Evolutionary conservation across 768 basidiomycete genomes (phyloP).

Genomic region (Serpula lacrymans): DNA sequence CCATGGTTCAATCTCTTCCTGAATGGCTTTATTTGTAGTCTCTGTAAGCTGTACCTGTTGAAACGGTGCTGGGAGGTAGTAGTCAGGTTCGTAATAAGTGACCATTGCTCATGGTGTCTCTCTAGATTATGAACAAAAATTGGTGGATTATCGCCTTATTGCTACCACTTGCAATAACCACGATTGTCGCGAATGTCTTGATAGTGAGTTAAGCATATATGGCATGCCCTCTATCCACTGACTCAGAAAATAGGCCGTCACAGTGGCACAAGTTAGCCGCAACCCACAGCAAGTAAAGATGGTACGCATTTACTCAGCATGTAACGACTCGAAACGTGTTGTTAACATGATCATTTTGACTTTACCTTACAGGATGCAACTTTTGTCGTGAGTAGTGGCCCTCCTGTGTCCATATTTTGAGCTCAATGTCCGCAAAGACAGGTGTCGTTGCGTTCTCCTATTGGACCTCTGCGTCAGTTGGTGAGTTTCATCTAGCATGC

Average conservation of each 20-base stretch:
- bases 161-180: conserved; percentile 27
- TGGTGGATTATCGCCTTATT: conserved; percentile 36
- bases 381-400: no score
- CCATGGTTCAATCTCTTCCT: conserved; percentile 46
- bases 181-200: conserved; percentile 37
- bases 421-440: background rate
- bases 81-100: background rate
- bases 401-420: no score
- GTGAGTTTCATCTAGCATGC: conserved; percentile 26
- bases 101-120: background rate
- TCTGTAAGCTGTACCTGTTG: conserved; percentile 49
- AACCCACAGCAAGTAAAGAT: no score
- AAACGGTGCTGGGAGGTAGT: conserved; percentile 50
- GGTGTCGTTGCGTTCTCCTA: conserved; percentile 42
- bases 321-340: no score
- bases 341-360: no score
- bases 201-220: no score
- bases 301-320: no score
- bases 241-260: no score
- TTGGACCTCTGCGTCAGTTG: conserved; percentile 43
- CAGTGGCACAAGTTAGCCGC: no score
- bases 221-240: no score
- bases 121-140: conserved; percentile 39
- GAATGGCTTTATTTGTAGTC: conserved; percentile 43
- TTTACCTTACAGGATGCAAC: no score